Conservation (phyloP, 495 filamentous ascomycete species). For the Penicillium crystallinum region DNA sequence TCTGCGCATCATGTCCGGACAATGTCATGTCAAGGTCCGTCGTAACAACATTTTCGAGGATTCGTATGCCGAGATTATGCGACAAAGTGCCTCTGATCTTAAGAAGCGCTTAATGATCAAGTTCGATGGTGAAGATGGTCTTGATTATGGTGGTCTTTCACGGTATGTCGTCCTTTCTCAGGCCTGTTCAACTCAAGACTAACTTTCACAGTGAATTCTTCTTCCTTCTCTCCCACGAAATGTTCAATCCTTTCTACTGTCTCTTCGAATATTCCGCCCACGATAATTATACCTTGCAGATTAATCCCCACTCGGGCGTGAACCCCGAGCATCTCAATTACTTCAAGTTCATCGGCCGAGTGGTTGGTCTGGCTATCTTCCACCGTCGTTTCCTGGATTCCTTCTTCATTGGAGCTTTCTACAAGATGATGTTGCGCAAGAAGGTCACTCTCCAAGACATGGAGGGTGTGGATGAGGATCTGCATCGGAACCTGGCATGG, state of each 20-base stretch:
- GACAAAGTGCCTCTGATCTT: conserved; percentile 89
- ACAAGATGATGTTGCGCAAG: conserved; percentile 99
- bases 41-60: conserved; percentile 97
- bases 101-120: conserved; percentile 99
- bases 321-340: conserved; percentile 99
- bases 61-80: conserved; percentile 96
- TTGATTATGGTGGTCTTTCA: conserved; percentile 97
- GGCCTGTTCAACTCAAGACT: conserved; percentile 19
- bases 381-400: conserved; percentile 96
- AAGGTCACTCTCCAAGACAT: conserved; percentile 88
- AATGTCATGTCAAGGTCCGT: conserved; percentile 97
- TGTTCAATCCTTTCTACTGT: conserved; percentile 99
- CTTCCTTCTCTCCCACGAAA: conserved; percentile 99
- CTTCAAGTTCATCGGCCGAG: conserved; percentile 99
- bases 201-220: conserved; percentile 78
- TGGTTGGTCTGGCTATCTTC: conserved; percentile 97
- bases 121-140: conserved; percentile 95
- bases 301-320: conserved; percentile 98
- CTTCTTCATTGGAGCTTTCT: conserved; percentile 98
- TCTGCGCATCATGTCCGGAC: conserved; percentile 87
- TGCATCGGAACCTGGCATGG: conserved; percentile 93
- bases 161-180: conserved; percentile 41
- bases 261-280: conserved; percentile 99
- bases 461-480: conserved; percentile 97
- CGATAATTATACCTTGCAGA: conserved; percentile 99